Evolutionary conservation across 129 eudicot genomes (phyloP).

Genomic region (Oenanthe sinensis): DNA sequence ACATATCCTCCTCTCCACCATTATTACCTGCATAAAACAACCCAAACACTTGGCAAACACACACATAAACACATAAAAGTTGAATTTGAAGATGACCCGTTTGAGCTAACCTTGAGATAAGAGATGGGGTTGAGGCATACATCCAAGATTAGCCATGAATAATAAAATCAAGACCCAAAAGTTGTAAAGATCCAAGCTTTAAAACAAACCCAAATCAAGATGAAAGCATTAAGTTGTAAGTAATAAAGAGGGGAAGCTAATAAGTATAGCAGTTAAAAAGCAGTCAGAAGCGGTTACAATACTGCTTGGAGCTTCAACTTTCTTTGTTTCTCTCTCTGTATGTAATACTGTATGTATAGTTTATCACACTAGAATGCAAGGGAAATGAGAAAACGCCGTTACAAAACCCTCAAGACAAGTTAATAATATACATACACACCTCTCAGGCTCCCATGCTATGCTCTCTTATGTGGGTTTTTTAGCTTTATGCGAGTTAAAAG

Average conservation of each 20-base stretch:
- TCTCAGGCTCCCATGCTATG: neutral
- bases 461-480: neutral
- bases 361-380: conserved; percentile 16
- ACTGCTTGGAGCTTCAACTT: neutral
- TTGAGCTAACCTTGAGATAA: conserved; percentile 38
- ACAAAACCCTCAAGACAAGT: conserved; percentile 27
- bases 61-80: neutral
- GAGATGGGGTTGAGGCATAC: conserved; percentile 15
- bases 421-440: conserved; percentile 2
- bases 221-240: neutral
- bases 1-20: conserved; percentile 45
- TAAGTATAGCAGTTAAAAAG: conserved; percentile 13
- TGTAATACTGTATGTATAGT: neutral
- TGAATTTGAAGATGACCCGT: neutral
- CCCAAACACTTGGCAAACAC: conserved; percentile 11
- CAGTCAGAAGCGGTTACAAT: conserved; percentile 11
- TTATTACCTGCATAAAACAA: conserved; percentile 8
- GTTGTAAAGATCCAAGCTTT: conserved; percentile 10
- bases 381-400: conserved; percentile 49
- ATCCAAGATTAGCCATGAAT: conserved; percentile 42
- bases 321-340: conserved; percentile 1
- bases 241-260: neutral
- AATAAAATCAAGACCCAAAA: conserved; percentile 2
- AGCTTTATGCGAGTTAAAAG: conserved; percentile 2
- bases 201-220: conserved; percentile 15